These are phyloP conservation scores for Tilletia caries DNA, from an alignment of 1,284 basidiomycete genomes.

Conservation along the genomic window DNA sequence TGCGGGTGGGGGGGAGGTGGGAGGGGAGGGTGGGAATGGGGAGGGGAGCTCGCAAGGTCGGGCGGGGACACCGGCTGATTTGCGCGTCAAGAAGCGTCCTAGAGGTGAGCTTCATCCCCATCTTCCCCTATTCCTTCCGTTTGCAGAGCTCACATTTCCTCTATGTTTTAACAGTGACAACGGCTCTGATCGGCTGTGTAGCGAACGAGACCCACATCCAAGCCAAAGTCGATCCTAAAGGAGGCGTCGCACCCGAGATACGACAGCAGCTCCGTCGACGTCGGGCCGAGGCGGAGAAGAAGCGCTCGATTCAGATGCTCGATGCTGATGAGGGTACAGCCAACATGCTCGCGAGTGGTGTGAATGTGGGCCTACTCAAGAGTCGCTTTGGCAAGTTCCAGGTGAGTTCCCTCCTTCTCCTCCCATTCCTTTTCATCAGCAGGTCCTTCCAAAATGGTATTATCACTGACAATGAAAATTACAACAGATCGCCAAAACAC, in stretches of 20 bases:
- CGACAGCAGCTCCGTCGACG: conserved; percentile 56
- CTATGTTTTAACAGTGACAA: conserved; percentile 17
- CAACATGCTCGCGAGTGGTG: conserved; percentile 52
- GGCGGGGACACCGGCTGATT: background rate
- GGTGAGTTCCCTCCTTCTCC: background rate
- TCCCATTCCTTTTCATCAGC: no score
- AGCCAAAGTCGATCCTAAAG: conserved; percentile 9
- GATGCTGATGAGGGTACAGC: conserved; percentile 53
- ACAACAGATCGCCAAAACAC: conserved; percentile 22
- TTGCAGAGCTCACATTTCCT: conserved; percentile 29
- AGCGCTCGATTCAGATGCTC: conserved; percentile 56
- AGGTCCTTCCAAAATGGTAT: no score
- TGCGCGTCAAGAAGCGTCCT: background rate
- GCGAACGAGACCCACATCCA: conserved; percentile 15
- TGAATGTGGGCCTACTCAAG: conserved; percentile 30
- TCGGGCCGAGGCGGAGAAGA: conserved; percentile 54
- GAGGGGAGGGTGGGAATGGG: background rate
- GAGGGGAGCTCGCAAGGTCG: background rate
- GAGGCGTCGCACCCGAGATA: conserved; percentile 54
- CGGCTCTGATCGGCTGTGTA: conserved; percentile 19
- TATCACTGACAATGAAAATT: background rate
- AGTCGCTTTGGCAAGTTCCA: conserved; percentile 8
- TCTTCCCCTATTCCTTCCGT: background rate
- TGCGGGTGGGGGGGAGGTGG: conserved; percentile 5
- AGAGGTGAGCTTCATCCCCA: background rate